A percentile compares a stretch with the other conserved stretches of the same genome.
Evolutionary conservation across 164 flowering plant species (phyloP).

Genomic region (Amborella trichopoda): DNA sequence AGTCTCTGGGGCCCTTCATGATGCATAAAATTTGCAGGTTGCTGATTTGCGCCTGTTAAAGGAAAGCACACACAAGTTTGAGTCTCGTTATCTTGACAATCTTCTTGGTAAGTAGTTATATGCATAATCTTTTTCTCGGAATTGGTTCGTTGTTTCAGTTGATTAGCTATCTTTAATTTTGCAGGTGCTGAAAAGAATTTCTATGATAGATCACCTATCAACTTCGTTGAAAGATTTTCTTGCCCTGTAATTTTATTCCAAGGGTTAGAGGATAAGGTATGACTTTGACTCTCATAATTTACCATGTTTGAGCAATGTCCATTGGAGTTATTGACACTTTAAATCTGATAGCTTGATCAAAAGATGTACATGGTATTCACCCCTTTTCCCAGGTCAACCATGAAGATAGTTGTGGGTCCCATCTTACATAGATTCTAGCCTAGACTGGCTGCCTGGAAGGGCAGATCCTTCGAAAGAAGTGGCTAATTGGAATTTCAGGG

Average conservation of each 20-base stretch:
- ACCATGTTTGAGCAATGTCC: too few species aligned
- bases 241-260: constrained; percentile 93
- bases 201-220: constrained; percentile 84
- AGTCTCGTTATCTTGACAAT: constrained; percentile 67
- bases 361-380: too few species aligned
- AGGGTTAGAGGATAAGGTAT: constrained; percentile 95
- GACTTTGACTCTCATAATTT: too few species aligned
- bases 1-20: too few species aligned
- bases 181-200: constrained; percentile 61
- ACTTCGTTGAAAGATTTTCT: constrained; percentile 74
- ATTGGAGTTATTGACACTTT: too few species aligned
- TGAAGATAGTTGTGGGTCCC: too few species aligned
- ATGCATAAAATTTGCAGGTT: constrained; percentile 60
- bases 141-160: not conserved
- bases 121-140: not conserved
- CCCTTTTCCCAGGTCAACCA: too few species aligned
- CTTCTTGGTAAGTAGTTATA: constrained; percentile 56
- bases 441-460: too few species aligned
- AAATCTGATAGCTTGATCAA: too few species aligned
- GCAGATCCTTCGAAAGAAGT: too few species aligned
- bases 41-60: constrained; percentile 61
- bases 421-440: too few species aligned
- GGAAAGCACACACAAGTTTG: constrained; percentile 81
- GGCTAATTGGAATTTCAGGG: too few species aligned
- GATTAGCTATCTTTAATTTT: constrained; percentile 3